Evolutionary conservation across 331 rosid species (phyloP).

Genomic region (Spiraea crenata): DNA sequence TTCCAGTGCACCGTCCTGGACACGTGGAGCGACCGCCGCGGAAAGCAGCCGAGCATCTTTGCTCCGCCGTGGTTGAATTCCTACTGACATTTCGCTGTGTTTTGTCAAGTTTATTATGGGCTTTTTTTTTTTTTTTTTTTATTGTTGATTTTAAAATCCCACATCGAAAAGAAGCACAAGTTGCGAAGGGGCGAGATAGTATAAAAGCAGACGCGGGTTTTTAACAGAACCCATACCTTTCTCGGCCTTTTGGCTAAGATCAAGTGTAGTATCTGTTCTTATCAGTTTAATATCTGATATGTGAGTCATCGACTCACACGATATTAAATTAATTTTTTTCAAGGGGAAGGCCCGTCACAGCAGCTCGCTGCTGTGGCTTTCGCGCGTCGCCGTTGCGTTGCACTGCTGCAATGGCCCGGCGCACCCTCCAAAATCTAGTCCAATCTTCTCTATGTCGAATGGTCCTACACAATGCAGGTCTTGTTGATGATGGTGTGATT

Average conservation of each 20-base stretch:
- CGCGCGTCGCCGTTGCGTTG: background rate
- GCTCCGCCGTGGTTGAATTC: no score
- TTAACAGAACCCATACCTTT: fast-evolving
- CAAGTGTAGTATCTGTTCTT: no score
- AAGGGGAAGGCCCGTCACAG: fast-evolving
- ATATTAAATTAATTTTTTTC: background rate
- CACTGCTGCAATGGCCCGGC: background rate
- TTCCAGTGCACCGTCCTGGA: constrained; percentile 54
- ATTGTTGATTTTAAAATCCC: background rate
- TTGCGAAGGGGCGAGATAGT: no score
- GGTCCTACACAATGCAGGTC: no score
- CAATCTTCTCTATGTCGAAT: background rate
- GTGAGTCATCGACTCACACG: fast-evolving
- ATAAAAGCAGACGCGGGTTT: background rate
- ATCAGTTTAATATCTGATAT: background rate
- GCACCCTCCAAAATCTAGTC: background rate
- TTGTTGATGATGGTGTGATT: no score
- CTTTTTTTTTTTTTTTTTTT: no score
- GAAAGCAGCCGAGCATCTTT: constrained; percentile 26
- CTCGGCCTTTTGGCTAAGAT: constrained; percentile 2
- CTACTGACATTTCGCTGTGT: no score
- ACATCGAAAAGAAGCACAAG: background rate
- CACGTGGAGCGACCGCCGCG: constrained; percentile 31
- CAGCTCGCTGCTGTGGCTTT: background rate
- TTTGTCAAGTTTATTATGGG: no score